phyloP scores from a whole-genome alignment of 257 asterid species.

The Solanum lycopersicoides region DNA sequence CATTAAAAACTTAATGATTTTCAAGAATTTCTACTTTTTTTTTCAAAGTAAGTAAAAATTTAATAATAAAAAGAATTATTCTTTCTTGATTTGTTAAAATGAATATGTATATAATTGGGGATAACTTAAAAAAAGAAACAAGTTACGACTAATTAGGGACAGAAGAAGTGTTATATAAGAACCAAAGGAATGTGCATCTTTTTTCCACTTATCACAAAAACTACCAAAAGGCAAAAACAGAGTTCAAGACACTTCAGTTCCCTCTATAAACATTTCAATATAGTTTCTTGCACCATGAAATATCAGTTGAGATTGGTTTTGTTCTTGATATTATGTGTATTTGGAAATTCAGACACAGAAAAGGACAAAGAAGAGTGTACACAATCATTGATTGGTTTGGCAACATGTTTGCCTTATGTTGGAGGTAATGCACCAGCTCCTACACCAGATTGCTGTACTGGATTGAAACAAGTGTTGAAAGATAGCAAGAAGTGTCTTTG shows the following conservation, averaged over 20 bases:
- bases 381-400: conserved; percentile 40
- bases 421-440: conserved; percentile 57
- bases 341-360: conserved; percentile 17
- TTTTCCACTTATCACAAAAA: neutral
- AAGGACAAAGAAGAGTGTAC: conserved; percentile 65
- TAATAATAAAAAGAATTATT: no score
- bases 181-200: neutral
- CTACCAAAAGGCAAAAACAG: no score
- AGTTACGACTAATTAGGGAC: no score
- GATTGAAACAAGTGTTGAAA: conserved; percentile 43
- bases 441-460: conserved; percentile 72
- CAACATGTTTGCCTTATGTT: conserved; percentile 70
- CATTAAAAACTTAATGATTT: no score
- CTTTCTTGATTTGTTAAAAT: no score
- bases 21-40: no score
- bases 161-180: neutral
- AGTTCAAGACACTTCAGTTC: neutral
- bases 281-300: neutral
- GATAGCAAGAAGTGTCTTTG: conserved; percentile 54
- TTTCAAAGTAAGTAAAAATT: no score
- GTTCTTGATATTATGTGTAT: conserved; percentile 6
- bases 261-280: neutral
- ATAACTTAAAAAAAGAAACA: no score
- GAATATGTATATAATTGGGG: no score
- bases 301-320: conserved; percentile 1